Base-by-base conservation (phyloP, 2,329 filamentous ascomycete species). In the Cryphonectria nitschkei region DNA sequence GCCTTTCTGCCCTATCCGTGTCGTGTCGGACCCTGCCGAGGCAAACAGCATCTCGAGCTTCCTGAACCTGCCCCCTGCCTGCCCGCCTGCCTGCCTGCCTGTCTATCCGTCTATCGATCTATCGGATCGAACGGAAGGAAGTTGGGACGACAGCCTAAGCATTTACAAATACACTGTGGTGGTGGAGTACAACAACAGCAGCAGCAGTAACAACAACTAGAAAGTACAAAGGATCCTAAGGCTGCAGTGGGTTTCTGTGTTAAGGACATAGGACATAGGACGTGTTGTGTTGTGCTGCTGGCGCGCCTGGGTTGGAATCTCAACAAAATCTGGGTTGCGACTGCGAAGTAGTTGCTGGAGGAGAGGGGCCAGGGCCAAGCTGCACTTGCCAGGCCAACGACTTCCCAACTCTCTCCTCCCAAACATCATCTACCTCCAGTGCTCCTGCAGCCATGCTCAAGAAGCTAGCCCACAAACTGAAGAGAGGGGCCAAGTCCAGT, bases 381-480 rank as follows among this genome's bases (percentile, higher is more conserved):
- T 65, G 32, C 43, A n/a, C 46, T 16, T 54, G 41, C 63, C 29
- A 32, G 63, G 43, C 22, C 19, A 34, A 52, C 29, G 11, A 19
- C 32, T 14, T 19, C 19, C 43, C 43, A 54, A 11, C 19, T 54
- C 32, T 65, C n/a, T 54, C 16, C 8, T 16, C 8, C 46, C 43
- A 7, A 9, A 26, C 13, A n/a, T 22, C 22, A 32, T 22, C 9
- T 11, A 37, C 26, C 37, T 29, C 29, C 64, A 37, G 29, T 37
- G 37, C 61, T 37, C 9, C 14, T 22, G 29, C 46, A 22, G 26
- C 46, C n/a, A 70, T 72, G 67, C 16, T 72, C 67, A 67, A 26
- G 64, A 60, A 70, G 22, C 39, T 69, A 29, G 22, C 70, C 29
- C 26, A 46, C 50, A 72, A 67, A 19, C 39, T 70, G 16, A 64